Evolutionary conservation across 495 filamentous ascomycete genomes (phyloP).

Genomic region (Tetracladium setigerum): DNA sequence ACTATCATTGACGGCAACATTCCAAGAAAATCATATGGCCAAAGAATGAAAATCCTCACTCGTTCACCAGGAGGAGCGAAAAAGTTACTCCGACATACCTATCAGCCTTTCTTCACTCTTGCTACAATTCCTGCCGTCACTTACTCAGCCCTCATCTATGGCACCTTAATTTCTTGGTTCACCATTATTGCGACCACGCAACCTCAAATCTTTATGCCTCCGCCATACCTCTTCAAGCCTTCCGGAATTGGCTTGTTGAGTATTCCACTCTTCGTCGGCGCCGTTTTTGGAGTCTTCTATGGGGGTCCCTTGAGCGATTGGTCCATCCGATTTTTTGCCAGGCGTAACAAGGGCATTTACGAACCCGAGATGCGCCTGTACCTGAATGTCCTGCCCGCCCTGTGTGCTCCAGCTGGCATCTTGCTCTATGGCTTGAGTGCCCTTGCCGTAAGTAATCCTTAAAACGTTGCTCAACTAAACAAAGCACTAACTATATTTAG

Average conservation of each 20-base stretch:
- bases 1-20: conserved; percentile 5
- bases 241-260: conserved; percentile 31
- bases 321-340: conserved; percentile 30
- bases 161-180: conserved; percentile 29
- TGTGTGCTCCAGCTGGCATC: conserved; percentile 22
- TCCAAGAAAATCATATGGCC: conserved; percentile 10
- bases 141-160: conserved; percentile 31
- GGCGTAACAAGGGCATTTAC: conserved; percentile 32
- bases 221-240: conserved; percentile 34
- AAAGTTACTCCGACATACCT: conserved; percentile 21
- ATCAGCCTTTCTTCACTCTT: conserved; percentile 27
- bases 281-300: conserved; percentile 29
- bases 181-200: conserved; percentile 29
- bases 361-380: conserved; percentile 36
- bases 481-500: conserved; percentile 2
- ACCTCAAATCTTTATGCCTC: conserved; percentile 25
- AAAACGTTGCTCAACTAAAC: neutral
- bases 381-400: conserved; percentile 17
- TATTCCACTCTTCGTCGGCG: conserved; percentile 32
- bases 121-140: conserved; percentile 30
- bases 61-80: conserved; percentile 16
- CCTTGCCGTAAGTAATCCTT: conserved; percentile 1
- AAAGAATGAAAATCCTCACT: conserved; percentile 11
- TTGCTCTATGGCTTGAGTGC: conserved; percentile 30
- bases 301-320: conserved; percentile 34